Evolutionary conservation across 108 stramenopile genomes (phyloP).

Genomic region (Licmophora abbreviata): DNA sequence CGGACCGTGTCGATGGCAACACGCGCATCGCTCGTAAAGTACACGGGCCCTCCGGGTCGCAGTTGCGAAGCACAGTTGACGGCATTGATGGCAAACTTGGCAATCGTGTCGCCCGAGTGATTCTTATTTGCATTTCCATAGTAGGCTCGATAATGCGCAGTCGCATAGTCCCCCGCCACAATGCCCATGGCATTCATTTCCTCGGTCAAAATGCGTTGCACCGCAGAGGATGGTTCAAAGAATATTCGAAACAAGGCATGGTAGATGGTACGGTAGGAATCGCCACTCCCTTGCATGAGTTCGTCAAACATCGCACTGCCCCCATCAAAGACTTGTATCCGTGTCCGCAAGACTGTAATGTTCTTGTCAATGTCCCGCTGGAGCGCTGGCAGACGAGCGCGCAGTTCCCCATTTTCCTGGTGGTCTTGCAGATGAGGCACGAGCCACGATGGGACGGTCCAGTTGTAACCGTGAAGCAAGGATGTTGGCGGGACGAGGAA

Average conservation of each 20-base stretch:
- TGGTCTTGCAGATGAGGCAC: no score
- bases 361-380: no score
- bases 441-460: not conserved
- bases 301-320: no score
- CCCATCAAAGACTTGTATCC: no score
- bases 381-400: no score
- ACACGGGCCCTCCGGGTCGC: constrained; percentile 19
- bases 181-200: constrained; percentile 3
- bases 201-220: not conserved
- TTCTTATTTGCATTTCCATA: not conserved
- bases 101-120: not conserved
- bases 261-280: no score
- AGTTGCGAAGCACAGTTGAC: constrained; percentile 25
- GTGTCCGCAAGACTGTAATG: no score
- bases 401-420: no score
- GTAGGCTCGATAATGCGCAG: constrained; percentile 2
- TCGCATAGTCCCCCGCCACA: constrained; percentile 2
- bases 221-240: constrained; percentile 7
- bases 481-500: constrained; percentile 32
- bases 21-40: constrained; percentile 24
- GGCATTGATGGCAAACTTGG: constrained; percentile 15
- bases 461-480: no score
- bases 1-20: constrained; percentile 1
- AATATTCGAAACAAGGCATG: constrained; percentile 1
- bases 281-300: no score